Conservation (phyloP, 805 yeast genomes). For the Isabelozyma pseudorhagii region DNA sequence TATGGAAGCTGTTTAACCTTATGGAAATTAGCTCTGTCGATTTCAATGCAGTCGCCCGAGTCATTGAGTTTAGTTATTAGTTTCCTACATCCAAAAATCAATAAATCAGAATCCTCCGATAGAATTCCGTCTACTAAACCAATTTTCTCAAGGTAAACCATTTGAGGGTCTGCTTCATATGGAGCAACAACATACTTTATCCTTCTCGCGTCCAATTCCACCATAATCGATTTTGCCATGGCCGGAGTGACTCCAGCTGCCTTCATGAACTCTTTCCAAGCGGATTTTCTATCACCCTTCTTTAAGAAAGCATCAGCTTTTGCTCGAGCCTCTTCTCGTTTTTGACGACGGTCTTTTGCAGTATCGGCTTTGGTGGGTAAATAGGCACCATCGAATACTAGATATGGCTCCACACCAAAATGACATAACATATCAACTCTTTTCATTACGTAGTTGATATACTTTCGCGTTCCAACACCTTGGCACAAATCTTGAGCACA, state of each 20-base stretch:
- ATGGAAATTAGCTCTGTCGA: slow-evolving; percentile 53
- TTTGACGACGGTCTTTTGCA: slow-evolving; percentile 57
- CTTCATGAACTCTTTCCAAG: slow-evolving; percentile 68
- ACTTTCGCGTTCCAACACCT: slow-evolving; percentile 67
- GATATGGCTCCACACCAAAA: slow-evolving; percentile 73
- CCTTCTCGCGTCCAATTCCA: slow-evolving; percentile 53
- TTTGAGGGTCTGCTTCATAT: slow-evolving; percentile 96
- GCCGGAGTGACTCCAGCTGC: slow-evolving; percentile 85
- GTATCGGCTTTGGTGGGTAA: slow-evolving; percentile 77
- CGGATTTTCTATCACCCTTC: slow-evolving; percentile 55
- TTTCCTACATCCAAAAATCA: slow-evolving; percentile 78
- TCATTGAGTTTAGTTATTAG: slow-evolving; percentile 82
- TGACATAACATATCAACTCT: slow-evolving; percentile 62
- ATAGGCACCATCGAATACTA: slow-evolving; percentile 92
- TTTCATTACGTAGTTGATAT: slow-evolving; percentile 65
- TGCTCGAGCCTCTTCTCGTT: slow-evolving; percentile 55
- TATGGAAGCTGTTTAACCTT: slow-evolving; percentile 46
- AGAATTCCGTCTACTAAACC: slow-evolving; percentile 82
- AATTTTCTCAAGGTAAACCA: slow-evolving; percentile 78
- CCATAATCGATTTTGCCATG: slow-evolving; percentile 86
- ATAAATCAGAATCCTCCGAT: slow-evolving; percentile 91
- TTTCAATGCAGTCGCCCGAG: slow-evolving; percentile 68
- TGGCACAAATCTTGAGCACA: slow-evolving; percentile 82
- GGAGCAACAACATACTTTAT: slow-evolving; percentile 90
- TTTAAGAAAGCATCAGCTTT: slow-evolving; percentile 51